These are phyloP conservation scores for Aspergillus chevalieri DNA, from an alignment of 2,329 filamentous ascomycete species.

Conservation along the genomic window DNA sequence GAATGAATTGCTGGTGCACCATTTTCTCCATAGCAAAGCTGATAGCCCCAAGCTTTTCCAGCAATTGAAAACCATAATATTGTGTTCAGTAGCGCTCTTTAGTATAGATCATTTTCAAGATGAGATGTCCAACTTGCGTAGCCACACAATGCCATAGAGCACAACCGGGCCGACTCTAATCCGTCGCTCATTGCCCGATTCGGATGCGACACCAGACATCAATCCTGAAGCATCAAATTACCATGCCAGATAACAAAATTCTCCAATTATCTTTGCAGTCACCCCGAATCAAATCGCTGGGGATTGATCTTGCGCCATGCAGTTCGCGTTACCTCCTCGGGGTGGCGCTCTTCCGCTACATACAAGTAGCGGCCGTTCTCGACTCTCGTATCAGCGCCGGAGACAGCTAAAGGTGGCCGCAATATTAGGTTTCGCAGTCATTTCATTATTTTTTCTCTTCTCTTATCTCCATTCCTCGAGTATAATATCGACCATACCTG, in stretches of 20 bases:
- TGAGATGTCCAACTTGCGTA: too few species aligned
- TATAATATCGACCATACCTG: constrained; percentile 20
- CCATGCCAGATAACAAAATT: neutral
- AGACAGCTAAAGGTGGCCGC: constrained; percentile 57
- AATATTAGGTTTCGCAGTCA: constrained; percentile 48
- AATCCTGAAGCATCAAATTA: neutral
- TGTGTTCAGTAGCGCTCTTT: too few species aligned
- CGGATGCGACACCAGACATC: constrained; percentile 2
- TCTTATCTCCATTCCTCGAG: constrained; percentile 35
- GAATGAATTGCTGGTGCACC: too few species aligned
- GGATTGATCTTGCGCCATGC: constrained; percentile 51
- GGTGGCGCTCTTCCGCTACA: constrained; percentile 72
- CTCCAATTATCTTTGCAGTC: constrained; percentile 5
- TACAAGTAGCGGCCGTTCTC: constrained; percentile 48
- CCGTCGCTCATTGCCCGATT: constrained; percentile 14
- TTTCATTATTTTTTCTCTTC: constrained; percentile 58
- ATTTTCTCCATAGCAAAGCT: too few species aligned
- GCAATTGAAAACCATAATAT: too few species aligned
- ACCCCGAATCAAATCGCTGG: constrained; percentile 15
- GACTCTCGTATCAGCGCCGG: constrained; percentile 45
- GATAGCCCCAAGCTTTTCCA: too few species aligned
- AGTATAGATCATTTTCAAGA: too few species aligned
- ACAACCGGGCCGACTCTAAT: constrained; percentile 14
- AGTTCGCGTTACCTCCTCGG: constrained; percentile 81
- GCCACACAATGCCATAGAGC: too few species aligned